A percentile compares a stretch with the other conserved stretches of the same genome.
These are phyloP conservation scores for Cryptomeria japonica DNA, from an alignment of 75 land plant genomes.

Conservation along the genomic window DNA sequence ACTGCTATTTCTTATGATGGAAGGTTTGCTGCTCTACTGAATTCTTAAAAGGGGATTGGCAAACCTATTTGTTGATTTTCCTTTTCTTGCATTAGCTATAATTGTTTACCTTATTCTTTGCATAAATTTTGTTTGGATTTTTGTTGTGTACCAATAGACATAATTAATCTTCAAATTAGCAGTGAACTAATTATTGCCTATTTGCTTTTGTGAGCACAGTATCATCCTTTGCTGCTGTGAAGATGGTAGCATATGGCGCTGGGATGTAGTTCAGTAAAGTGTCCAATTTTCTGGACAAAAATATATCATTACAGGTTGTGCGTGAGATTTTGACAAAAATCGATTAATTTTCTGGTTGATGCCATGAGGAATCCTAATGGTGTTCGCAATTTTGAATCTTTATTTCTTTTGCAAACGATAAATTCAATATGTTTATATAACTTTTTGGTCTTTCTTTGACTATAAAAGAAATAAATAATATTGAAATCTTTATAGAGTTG, in stretches of 20 bases:
- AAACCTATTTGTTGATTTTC: neutral
- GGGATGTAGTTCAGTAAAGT: slow-evolving; percentile 58
- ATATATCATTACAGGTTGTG: neutral
- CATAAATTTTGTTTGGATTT: neutral
- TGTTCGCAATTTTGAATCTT: neutral
- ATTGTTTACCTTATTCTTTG: neutral
- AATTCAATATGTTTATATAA: neutral
- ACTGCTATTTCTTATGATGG: slow-evolving; percentile 97
- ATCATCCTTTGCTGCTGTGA: slow-evolving; percentile 92
- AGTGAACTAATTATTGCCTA: neutral
- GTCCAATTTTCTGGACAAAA: neutral
- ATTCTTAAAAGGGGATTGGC: neutral
- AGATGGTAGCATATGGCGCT: slow-evolving; percentile 95
- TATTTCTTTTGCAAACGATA: neutral
- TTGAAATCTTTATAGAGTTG: neutral
- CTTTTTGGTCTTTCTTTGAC: neutral
- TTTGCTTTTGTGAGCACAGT: slow-evolving; percentile 33
- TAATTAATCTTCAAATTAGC: neutral
- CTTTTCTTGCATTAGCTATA: neutral
- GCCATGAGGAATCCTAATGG: neutral
- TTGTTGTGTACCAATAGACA: neutral
- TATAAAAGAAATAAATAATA: neutral
- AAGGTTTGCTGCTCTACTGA: slow-evolving; percentile 46
- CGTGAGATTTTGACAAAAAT: neutral
- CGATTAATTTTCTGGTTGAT: neutral